A percentile compares a stretch with the other conserved stretches of the same genome.
Evolutionary conservation across 2,329 filamentous ascomycete species (phyloP).

Genomic region (Hysterium pulicare): DNA sequence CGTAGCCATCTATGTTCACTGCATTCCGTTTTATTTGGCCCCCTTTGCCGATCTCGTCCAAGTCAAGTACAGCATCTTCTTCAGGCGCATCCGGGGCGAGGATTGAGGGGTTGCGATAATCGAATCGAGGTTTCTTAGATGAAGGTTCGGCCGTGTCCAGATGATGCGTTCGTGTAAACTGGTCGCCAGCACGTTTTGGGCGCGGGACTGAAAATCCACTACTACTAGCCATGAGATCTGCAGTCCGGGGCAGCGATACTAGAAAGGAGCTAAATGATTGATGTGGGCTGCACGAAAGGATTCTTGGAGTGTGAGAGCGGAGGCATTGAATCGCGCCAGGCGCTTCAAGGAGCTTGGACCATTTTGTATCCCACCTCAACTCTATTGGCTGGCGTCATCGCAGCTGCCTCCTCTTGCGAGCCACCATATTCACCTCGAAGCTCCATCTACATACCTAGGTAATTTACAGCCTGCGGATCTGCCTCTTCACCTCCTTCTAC

Average conservation of each 20-base stretch:
- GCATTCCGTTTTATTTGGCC: conserved; percentile 83
- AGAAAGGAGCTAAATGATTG: not conserved
- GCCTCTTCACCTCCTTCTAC: not conserved
- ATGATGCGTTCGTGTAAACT: conserved; percentile 73
- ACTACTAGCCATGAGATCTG: conserved; percentile 24
- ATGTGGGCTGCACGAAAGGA: not conserved
- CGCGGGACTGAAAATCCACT: conserved; percentile 55
- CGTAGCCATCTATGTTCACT: conserved; percentile 94
- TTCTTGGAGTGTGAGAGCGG: not conserved
- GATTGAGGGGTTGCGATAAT: conserved; percentile 89
- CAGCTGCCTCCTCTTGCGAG: not conserved
- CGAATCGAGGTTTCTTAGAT: conserved; percentile 83
- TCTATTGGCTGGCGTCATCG: conserved; percentile 3
- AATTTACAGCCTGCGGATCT: not conserved
- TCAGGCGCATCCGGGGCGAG: conserved; percentile 78
- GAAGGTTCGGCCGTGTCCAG: conserved; percentile 52
- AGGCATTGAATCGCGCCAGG: no score
- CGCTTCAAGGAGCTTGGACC: conserved; percentile 21
- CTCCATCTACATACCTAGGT: not conserved
- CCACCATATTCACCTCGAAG: not conserved
- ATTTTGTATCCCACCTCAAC: no score
- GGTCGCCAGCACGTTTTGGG: conserved; percentile 79
- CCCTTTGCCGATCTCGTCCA: conserved; percentile 81
- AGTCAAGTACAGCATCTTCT: conserved; percentile 70
- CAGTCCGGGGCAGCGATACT: not conserved